Base-by-base conservation (phyloP, 177 flowering plant genomes). In the Vitis hybrid region DNA sequence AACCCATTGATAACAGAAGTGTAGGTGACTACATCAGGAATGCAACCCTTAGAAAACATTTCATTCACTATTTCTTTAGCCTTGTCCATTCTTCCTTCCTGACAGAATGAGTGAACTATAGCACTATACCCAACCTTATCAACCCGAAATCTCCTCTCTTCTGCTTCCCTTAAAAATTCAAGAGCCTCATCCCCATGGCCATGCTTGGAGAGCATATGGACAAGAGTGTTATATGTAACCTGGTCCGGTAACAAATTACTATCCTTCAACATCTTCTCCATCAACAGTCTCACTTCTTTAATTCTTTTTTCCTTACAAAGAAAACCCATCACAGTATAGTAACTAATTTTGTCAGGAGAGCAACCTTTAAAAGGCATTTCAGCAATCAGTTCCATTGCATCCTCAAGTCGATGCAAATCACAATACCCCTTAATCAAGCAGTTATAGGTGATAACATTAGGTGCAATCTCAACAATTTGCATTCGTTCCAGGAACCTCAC, bases 11-110 rank as follows among this genome's bases (percentile, higher is more conserved):
- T 55, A 59, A 94, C 88, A 21, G 93, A 50, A 71, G 96, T 93
- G 67, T 93, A 94, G 15, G 96, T 93, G 60, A 93, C 96, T 4
- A 94, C 97, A 86, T 94, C 99, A 46, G 99, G 99, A 59, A 49
- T 60, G 70, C 94, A 89, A 71, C 85, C 88, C 57, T 87, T 88
- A 6, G 68, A 59, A 62, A 88, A 81, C 99, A 94, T 94, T 76
- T 83, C 88, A 74, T 71, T 81, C 50, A 94, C 91, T 65, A 94
- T 67, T 73, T 84, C 90, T 79, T 91, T 89, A 32, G 97, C 98
- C 70, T 77, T 79, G 58, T 85, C 91, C 64, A 90, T 81, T 30
- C 70, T 77, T 66, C 97, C 98, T 14, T 18, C 76, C 62, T 74
- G 87, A 68, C 96, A 91, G 52, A 81, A 88, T 7, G 96, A 79